Evolutionary conservation across 257 asterid species (phyloP).

Genomic region (Gentiana dahurica): DNA sequence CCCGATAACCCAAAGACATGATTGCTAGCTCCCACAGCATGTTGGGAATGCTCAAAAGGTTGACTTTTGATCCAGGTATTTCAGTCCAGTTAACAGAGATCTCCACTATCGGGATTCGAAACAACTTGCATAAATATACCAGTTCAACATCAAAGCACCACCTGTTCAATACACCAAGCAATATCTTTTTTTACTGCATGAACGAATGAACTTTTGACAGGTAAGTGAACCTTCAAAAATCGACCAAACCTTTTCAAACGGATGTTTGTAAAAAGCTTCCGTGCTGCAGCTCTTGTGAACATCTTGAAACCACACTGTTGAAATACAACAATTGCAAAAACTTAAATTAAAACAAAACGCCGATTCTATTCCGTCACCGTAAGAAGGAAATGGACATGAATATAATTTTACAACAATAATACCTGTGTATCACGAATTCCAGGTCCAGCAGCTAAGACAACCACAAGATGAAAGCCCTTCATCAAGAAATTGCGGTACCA

Average conservation of each 20-base stretch:
- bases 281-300: slow-evolving; percentile 97
- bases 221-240: not conserved
- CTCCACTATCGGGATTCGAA: slow-evolving; percentile 65
- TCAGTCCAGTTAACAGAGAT: slow-evolving; percentile 83
- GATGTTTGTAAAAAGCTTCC: slow-evolving; percentile 75
- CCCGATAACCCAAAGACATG: slow-evolving; percentile 84
- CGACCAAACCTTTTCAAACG: slow-evolving; percentile 67
- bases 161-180: slow-evolving; percentile 25
- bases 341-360: slow-evolving; percentile 5
- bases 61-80: slow-evolving; percentile 93
- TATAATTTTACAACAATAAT: slow-evolving; percentile 5
- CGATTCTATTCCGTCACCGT: not conserved
- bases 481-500: slow-evolving; percentile 94
- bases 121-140: slow-evolving; percentile 72
- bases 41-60: slow-evolving; percentile 72
- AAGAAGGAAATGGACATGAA: not conserved
- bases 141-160: slow-evolving; percentile 97
- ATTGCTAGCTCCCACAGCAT: slow-evolving; percentile 97
- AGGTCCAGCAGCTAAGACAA: slow-evolving; percentile 92
- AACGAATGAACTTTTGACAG: too few relatives aligned
- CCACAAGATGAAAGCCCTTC: slow-evolving; percentile 97
- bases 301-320: slow-evolving; percentile 95
- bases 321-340: slow-evolving; percentile 1
- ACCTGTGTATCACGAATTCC: slow-evolving; percentile 98
- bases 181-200: too few relatives aligned